Evolutionary conservation across 1,284 basidiomycete species (phyloP), one percentile per base, ranked within the genome.

Genomic region (Irpex lacteus): DNA sequence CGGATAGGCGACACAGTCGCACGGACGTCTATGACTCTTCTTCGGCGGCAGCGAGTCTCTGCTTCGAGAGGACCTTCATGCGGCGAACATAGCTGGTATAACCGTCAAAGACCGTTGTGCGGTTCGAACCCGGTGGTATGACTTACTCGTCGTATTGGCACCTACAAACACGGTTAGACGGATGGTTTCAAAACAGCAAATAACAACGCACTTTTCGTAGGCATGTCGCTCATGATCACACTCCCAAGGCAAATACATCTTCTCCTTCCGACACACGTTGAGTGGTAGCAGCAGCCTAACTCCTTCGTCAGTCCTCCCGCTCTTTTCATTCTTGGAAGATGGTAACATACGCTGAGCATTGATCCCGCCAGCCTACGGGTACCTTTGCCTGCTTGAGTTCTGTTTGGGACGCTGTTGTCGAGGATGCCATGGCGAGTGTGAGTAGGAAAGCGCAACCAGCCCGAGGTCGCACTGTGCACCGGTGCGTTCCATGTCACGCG

Each of bases 61-160:
- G 84, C 76, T 90, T 90, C 55, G 88, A 80, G 67, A 94, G 82
- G 69, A 84, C 82, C 81, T 88, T 93, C 91, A 95, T 94, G 68
- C 93, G 85, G 66, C 90, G 89, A 70, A 95, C 81, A 78, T 94
- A 90, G 77, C 93, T 95, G 70, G 32, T 64, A 32, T 59, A 54
- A 58, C 56, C 52, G 65, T 59, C 63, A 71, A 61, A 69, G 60
- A 60, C 3, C 38, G 6, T 0, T 52, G 18, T 53, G 34, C 21
- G 55, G 40, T 26, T 11, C n/a, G 8, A 32, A 37, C 13, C 40
- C 59, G 15, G 50, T 53, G 13, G 13, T 47, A 47, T n/a, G 50
- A 88, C 92, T 77, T 75, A 95, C 92, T 95, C 93, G 70, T 95
- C 92, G 75, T 94, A 95, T 77, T 95, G 93, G 75, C 93, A 95